Base-by-base conservation (phyloP, 2,329 filamentous ascomycete genomes). In the Penicillium capsulatum region DNA sequence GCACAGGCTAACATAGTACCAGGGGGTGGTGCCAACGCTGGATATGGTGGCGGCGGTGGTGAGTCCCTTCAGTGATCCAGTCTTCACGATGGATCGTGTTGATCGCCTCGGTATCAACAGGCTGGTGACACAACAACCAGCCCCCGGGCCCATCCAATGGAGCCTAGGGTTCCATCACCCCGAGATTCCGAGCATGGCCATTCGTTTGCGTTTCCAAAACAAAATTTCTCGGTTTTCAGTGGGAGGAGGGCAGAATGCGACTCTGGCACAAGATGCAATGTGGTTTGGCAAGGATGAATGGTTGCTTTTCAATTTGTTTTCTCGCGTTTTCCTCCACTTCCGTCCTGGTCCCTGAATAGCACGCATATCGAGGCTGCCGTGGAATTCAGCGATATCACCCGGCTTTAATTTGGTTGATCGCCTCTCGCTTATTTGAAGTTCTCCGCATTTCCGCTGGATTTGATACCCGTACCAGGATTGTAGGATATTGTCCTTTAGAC, bases 1-100 rank as follows among this genome's bases (percentile, higher is more conserved):
- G 11, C 26, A 7, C 10, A 26, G 10, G 19, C n/a, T 11, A 22
- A 33, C 37, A 31, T 15, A 36, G 9, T 9, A n/a, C 9, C 14
- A 19, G 46, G 47, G 11, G 54, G 55, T 26, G 54, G 54, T 39
- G 43, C 51, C 19, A 58, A 58, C 35, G 49, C 54, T 10, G 51
- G 54, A 17, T 54, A 53, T 24, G 58, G 58, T 11, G 59, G 59
- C 29, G 57, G 58, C 6, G 54, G 51, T 45, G 48, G 50, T 54
- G 38, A 48, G 48, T 31, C 26, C 20, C 20, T 7, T 17, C 19
- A 14, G 20, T 15, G 22, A 28, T 22, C 9, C 17, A 19, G 20
- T 28, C 10, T 7, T 11, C 9, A 5, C 26, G 11, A 14, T 11
- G 6, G 22, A 24, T 28, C 26, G 26, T 17, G 4, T 24, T 33